Percentiles rank a stretch among this genome's conserved stretches.
phyloP scores from a whole-genome alignment of 2,329 filamentous ascomycete genomes.

The Neophaeococcomyces mojaviensis region DNA sequence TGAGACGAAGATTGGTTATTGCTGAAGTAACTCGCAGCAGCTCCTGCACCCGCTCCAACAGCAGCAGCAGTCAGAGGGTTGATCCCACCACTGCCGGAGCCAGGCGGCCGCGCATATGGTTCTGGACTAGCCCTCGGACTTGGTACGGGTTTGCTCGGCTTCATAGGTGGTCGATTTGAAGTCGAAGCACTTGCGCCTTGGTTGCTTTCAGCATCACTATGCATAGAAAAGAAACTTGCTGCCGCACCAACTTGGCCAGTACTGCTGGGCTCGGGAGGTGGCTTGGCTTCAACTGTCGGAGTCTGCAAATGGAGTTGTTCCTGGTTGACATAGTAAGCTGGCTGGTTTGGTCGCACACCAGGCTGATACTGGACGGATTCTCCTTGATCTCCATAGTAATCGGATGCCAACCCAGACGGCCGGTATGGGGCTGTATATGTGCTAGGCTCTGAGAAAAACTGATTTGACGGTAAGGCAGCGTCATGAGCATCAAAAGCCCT shows the following conservation, averaged over 20 bases:
- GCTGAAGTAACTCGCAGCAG: conserved; percentile 15
- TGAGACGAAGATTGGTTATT: neutral
- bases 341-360: conserved; percentile 48
- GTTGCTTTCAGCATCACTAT: conserved; percentile 18
- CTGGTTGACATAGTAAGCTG: conserved; percentile 46
- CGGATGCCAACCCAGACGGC: conserved; percentile 48
- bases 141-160: conserved; percentile 16
- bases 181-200: conserved; percentile 27
- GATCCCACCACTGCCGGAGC: neutral
- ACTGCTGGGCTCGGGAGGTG: conserved; percentile 52
- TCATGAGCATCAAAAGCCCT: conserved; percentile 28
- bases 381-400: conserved; percentile 57
- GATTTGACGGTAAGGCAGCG: conserved; percentile 43
- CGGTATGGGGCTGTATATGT: conserved; percentile 40
- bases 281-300: conserved; percentile 44
- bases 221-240: conserved; percentile 47
- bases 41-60: conserved; percentile 8
- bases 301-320: conserved; percentile 49
- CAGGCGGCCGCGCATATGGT: neutral
- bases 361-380: conserved; percentile 53
- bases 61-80: conserved; percentile 1
- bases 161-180: conserved; percentile 23
- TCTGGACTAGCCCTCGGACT: conserved; percentile 23
- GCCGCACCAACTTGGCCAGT: conserved; percentile 45
- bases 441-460: conserved; percentile 52